phyloP scores from a whole-genome alignment of 306 rosid species.

The Pueraria montana region DNA sequence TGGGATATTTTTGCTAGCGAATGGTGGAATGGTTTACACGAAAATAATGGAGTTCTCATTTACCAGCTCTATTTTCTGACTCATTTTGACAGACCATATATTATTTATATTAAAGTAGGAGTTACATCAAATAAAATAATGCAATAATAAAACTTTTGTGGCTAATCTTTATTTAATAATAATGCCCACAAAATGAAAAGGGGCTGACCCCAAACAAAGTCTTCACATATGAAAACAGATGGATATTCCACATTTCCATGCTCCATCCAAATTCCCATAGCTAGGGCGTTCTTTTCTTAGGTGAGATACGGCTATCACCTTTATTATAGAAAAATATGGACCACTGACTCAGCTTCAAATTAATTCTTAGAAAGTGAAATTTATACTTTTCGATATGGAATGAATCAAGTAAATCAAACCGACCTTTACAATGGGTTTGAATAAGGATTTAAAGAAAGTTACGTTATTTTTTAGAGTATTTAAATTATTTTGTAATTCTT shows the following conservation, averaged over 20 bases:
- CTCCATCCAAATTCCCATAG: neutral
- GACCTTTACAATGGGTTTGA: neutral
- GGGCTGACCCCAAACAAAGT: neutral
- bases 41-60: neutral
- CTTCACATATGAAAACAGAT: neutral
- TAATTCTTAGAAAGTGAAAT: neutral
- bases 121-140: neutral
- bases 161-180: neutral
- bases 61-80: neutral
- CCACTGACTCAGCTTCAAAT: neutral
- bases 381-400: neutral
- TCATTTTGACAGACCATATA: too few relatives aligned
- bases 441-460: too few relatives aligned
- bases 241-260: neutral
- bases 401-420: neutral
- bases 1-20: too few relatives aligned
- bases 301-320: neutral
- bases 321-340: neutral
- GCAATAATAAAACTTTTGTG: neutral
- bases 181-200: neutral
- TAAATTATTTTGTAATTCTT: too few relatives aligned
- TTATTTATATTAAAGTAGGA: neutral
- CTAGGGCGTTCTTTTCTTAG: neutral
- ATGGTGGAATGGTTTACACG: too few relatives aligned
- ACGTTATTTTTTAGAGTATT: too few relatives aligned